Evolutionary conservation across 1,284 basidiomycete genomes (phyloP), one percentile per base, ranked within the genome.

Genomic region (Vanrija sp.): DNA sequence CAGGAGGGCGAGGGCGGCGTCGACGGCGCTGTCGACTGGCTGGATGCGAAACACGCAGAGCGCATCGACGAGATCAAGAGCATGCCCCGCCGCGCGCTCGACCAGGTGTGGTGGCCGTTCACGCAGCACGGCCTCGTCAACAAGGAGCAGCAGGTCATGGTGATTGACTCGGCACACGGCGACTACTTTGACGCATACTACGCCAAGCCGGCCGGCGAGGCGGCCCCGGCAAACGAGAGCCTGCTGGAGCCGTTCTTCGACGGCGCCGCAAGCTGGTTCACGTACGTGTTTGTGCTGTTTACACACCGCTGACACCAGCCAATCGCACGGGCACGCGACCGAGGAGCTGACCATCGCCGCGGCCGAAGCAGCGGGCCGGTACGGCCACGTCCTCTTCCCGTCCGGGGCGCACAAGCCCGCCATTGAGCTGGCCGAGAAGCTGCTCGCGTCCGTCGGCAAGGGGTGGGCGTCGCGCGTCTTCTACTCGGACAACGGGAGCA

Each of bases 241-340:
- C 70, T 88, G 26, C 78, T 95, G 6, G 78, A 81, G 43, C 85
- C 88, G 2, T 84, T 89, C 61, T 85, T 93, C 58, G 95, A 97
- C 68, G 88, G 90, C 8, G 95, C 92, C 0, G 93, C 95, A 0
- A 95, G 91, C 15, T 98, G 95, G 95, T 98, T 95, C 91, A 98
- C 95, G 72, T 75, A 45, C 62, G 70, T 65, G 16, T 23, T n/a
- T n/a, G n/a, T n/a, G n/a, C 21, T 34, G 23, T n/a, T 42, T 3
- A 16, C 1, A 18, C 19, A 18, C 14, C n/a, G 16, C 43, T 25
- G 16, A 45, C 23, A 12, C 6, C 12, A 74, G 72, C 0, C 95
- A 98, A 78, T 85, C 87, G 0, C 78, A 97, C 43, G 94, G 94
- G 0, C 95, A 98, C 68, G 86, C 84, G 0, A 79, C 89, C 55